phyloP scores from a whole-genome alignment of 192 early-diverging fungal genomes.

The Coemansia aciculifera region DNA sequence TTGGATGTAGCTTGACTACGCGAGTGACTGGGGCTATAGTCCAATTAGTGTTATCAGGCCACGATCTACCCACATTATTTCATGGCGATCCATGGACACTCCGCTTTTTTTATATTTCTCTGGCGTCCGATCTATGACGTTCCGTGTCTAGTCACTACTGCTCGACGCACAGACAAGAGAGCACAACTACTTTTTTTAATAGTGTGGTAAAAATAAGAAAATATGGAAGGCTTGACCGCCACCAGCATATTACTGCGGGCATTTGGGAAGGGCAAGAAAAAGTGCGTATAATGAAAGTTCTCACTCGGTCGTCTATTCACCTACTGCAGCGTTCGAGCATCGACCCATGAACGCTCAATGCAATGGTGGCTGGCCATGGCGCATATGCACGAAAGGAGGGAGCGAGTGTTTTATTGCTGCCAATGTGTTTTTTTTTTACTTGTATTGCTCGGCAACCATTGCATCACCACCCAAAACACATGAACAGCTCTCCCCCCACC shows the following conservation, averaged over 20 bases:
- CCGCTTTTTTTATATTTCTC: background rate
- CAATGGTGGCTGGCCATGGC: conserved; percentile 7
- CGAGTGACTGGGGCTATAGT: background rate
- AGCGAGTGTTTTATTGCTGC: background rate
- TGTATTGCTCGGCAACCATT: conserved; percentile 5
- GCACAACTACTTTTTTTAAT: background rate
- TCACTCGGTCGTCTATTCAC: conserved; percentile 7
- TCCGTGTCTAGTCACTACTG: background rate
- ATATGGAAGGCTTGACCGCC: conserved; percentile 2
- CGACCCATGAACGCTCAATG: conserved; percentile 11
- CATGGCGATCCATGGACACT: conserved; percentile 2
- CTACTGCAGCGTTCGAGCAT: conserved; percentile 14
- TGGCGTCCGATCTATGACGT: background rate
- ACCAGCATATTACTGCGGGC: conserved; percentile 5
- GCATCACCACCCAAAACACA: conserved; percentile 1
- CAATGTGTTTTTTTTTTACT: background rate
- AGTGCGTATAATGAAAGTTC: conserved; percentile 11
- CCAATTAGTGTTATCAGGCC: background rate
- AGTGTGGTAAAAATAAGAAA: background rate
- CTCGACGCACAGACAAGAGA: background rate
- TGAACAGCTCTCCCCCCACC: background rate
- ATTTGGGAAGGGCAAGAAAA: background rate
- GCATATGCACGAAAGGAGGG: conserved; percentile 4
- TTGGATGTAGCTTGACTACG: background rate
- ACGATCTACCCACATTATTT: background rate